Evolutionary conservation across 192 early-diverging fungal species (phyloP).

Genomic region (Coemansia sp.): DNA sequence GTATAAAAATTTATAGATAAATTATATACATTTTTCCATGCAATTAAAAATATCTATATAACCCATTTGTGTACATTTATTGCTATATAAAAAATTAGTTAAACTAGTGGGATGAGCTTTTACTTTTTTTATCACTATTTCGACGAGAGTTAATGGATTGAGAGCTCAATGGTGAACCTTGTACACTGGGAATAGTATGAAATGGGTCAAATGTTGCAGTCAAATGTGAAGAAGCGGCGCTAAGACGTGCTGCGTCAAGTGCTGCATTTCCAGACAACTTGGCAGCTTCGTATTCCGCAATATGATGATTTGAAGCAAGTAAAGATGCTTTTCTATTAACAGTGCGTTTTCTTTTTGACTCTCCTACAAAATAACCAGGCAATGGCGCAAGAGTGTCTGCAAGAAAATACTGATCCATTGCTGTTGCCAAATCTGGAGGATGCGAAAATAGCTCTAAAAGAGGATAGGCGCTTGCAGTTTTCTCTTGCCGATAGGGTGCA

Average conservation of each 20-base stretch:
- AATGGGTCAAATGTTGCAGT: constrained; percentile 38
- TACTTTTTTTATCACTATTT: constrained; percentile 22
- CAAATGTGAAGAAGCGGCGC: constrained; percentile 11
- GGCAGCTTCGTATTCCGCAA: constrained; percentile 25
- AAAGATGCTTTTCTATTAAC: not conserved
- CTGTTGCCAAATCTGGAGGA: not conserved
- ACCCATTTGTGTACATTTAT: not conserved
- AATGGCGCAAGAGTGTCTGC: not conserved
- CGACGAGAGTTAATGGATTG: constrained; percentile 21
- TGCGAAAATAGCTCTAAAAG: constrained; percentile 24
- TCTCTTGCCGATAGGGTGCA: constrained; percentile 40
- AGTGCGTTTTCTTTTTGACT: not conserved
- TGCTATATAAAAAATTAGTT: not conserved
- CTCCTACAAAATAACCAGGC: not conserved
- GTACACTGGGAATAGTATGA: constrained; percentile 25
- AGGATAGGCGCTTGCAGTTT: constrained; percentile 39
- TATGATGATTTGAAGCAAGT: constrained; percentile 2
- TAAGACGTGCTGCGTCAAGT: constrained; percentile 32
- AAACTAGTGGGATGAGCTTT: not conserved
- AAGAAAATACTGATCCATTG: not conserved
- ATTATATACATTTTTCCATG: too few relatives aligned
- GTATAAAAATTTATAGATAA: not conserved
- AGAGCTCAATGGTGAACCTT: constrained; percentile 24
- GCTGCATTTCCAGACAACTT: constrained; percentile 32
- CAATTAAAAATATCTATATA: not conserved